Evolutionary conservation across 148 eudicot species (phyloP).

Genomic region (Linanthus parryae): DNA sequence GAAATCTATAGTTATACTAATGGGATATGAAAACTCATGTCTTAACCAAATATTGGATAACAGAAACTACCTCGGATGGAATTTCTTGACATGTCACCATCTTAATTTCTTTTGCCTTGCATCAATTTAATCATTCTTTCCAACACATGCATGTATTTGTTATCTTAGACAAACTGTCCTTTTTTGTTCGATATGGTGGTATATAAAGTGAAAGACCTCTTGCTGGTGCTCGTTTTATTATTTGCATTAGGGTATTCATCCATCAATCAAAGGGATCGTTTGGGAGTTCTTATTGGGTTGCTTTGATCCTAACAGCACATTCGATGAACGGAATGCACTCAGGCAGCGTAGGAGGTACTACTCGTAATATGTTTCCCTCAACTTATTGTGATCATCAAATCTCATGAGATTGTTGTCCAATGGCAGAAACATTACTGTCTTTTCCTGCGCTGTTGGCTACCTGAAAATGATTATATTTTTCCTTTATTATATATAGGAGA

Average conservation of each 20-base stretch:
- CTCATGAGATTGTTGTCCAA: neutral
- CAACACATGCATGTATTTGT: neutral
- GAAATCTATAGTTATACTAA: too few species aligned
- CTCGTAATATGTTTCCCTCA: neutral
- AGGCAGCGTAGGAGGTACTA: slow-evolving; percentile 64
- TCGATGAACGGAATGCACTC: slow-evolving; percentile 62
- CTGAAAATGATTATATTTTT: too few species aligned
- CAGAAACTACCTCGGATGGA: neutral
- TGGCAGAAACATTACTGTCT: neutral
- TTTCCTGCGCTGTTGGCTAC: too few species aligned
- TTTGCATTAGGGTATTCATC: slow-evolving; percentile 76
- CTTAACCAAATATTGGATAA: neutral
- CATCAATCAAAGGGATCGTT: slow-evolving; percentile 78
- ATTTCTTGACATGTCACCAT: neutral
- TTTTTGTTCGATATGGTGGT: slow-evolving; percentile 5
- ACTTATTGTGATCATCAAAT: neutral
- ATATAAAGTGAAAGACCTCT: neutral
- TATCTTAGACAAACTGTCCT: neutral
- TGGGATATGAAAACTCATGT: neutral
- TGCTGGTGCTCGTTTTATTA: slow-evolving; percentile 4
- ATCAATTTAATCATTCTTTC: neutral
- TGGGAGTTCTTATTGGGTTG: slow-evolving; percentile 98
- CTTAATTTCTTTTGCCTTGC: neutral
- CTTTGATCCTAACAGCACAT: slow-evolving; percentile 83
- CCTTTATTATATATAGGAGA: too few species aligned